Percentiles rank a stretch among this genome's conserved stretches.
phyloP scores from a whole-genome alignment of 768 basidiomycete species.

The Trametopsis cervina region DNA sequence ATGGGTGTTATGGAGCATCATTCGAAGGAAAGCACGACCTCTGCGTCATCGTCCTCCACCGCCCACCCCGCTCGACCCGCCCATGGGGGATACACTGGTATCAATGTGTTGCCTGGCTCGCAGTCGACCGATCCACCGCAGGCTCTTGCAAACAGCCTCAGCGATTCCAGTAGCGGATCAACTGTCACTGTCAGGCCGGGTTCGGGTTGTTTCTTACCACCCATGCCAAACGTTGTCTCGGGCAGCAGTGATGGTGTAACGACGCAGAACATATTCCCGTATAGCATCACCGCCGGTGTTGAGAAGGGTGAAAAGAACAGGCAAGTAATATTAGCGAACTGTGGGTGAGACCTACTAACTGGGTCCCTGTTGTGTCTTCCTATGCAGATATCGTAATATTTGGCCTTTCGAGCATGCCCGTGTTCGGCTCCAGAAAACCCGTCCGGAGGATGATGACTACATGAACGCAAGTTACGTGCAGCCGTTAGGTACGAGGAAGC shows the following conservation, averaged over 20 bases:
- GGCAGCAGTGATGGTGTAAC: neutral
- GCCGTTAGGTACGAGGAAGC: constrained; percentile 70
- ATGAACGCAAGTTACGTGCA: constrained; percentile 94
- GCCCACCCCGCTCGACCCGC: neutral
- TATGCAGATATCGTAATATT: constrained; percentile 80
- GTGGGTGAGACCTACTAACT: neutral
- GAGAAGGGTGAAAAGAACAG: constrained; percentile 94
- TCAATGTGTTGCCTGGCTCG: no score
- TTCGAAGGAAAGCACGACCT: constrained; percentile 45
- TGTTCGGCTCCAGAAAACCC: constrained; percentile 51
- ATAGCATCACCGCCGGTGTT: constrained; percentile 91
- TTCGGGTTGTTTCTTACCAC: neutral
- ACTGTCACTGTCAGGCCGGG: neutral
- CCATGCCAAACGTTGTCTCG: neutral
- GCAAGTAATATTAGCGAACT: constrained; percentile 32
- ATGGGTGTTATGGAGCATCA: constrained; percentile 93
- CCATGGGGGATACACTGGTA: no score
- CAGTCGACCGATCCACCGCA: no score
- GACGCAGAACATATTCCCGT: constrained; percentile 50
- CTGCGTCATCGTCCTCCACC: neutral
- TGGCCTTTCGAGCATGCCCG: constrained; percentile 97
- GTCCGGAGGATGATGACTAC: constrained; percentile 64
- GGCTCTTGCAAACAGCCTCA: no score
- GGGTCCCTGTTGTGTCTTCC: constrained; percentile 1
- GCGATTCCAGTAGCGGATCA: neutral